phyloP scores from a whole-genome alignment of 805 yeast species.

The Candida hungchunana region DNA sequence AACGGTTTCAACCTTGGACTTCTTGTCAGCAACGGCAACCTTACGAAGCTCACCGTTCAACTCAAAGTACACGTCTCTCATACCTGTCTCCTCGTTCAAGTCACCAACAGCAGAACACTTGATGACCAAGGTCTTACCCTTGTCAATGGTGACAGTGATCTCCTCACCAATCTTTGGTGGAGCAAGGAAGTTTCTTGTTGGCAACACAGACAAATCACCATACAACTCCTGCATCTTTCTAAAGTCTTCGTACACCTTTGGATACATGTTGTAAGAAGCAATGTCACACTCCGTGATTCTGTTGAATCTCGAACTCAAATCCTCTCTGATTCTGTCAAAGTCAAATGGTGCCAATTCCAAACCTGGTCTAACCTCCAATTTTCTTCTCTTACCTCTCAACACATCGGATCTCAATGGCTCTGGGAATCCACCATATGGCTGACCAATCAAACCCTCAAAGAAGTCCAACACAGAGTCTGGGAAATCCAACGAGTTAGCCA shows the following conservation, averaged over 20 bases:
- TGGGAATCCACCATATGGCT: conserved; percentile 99
- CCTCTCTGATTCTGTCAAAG: conserved; percentile 64
- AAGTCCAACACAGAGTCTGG: conserved; percentile 97
- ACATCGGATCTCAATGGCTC: conserved; percentile 95
- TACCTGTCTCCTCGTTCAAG: conserved; percentile 76
- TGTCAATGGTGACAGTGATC: conserved; percentile 81
- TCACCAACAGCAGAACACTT: conserved; percentile 93
- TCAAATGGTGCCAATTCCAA: conserved; percentile 83
- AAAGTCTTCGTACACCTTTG: conserved; percentile 91
- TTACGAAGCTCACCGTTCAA: conserved; percentile 98
- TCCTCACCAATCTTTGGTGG: conserved; percentile 88
- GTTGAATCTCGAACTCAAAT: conserved; percentile 74
- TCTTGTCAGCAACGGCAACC: conserved; percentile 85
- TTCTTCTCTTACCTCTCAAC: conserved; percentile 87
- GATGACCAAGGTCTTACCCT: conserved; percentile 90
- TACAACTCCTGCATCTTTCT: conserved; percentile 67
- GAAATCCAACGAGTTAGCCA: conserved; percentile 92
- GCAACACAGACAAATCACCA: conserved; percentile 92
- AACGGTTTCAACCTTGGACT: conserved; percentile 78
- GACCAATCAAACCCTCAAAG: conserved; percentile 99
- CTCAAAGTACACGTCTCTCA: conserved; percentile 95
- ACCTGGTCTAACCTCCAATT: conserved; percentile 89
- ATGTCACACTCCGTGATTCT: conserved; percentile 80
- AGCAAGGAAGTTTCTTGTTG: conserved; percentile 86
- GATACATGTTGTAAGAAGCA: conserved; percentile 97